Evolutionary conservation across 495 filamentous ascomycete genomes (phyloP).

Genomic region (Aspergillus sparsus): DNA sequence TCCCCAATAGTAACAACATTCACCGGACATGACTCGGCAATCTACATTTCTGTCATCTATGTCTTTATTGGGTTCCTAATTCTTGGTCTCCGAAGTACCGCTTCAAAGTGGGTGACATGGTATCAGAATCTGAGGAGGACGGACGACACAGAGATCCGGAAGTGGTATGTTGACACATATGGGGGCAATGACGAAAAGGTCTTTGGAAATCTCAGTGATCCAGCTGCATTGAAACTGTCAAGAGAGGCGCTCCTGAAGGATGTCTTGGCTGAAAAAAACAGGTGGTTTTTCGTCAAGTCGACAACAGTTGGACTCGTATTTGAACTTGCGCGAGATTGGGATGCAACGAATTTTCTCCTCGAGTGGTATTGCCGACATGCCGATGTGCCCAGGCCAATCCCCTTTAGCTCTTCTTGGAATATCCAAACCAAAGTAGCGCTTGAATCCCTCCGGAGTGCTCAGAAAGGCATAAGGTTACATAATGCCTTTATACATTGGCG

Average conservation of each 20-base stretch:
- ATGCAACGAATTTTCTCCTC: constrained; percentile 59
- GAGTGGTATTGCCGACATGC: constrained; percentile 60
- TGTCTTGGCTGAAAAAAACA: constrained; percentile 45
- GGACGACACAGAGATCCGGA: constrained; percentile 49
- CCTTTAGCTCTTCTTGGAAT: constrained; percentile 64
- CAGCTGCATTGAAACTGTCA: constrained; percentile 47
- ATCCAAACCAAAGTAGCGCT: constrained; percentile 57
- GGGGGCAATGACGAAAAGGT: constrained; percentile 39
- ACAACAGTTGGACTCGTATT: constrained; percentile 49
- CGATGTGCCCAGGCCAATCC: constrained; percentile 51
- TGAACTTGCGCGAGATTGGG: constrained; percentile 53
- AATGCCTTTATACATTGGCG: constrained; percentile 65
- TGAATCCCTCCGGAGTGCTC: constrained; percentile 53
- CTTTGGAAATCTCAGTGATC: constrained; percentile 43
- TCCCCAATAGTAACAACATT: constrained; percentile 50
- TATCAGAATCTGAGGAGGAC: constrained; percentile 48
- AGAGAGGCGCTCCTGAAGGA: constrained; percentile 48
- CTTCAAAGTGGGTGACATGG: constrained; percentile 56
- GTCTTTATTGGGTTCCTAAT: constrained; percentile 46
- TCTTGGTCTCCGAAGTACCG: constrained; percentile 45
- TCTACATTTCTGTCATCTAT: constrained; percentile 52
- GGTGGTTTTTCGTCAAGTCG: constrained; percentile 42
- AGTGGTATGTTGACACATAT: constrained; percentile 47
- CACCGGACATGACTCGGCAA: constrained; percentile 45
- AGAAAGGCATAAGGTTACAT: constrained; percentile 61